A percentile compares a stretch with the other conserved stretches of the same genome.
phyloP scores from a whole-genome alignment of 140 eudicot genomes.

The Stevia rebaudiana region DNA sequence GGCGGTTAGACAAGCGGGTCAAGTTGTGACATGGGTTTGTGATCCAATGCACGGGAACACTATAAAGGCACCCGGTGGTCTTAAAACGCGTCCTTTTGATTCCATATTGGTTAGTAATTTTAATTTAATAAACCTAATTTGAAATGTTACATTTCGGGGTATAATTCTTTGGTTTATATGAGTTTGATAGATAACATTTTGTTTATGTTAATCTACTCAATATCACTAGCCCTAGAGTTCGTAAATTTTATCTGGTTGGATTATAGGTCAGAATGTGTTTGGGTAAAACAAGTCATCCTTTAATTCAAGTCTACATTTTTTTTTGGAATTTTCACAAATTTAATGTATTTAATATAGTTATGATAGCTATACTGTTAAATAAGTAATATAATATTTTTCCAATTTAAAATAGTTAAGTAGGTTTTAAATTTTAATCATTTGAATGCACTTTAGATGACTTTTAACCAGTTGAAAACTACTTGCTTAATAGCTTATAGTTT shows the following conservation, averaged over 20 bases:
- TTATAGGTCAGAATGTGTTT: not conserved
- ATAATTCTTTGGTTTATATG: not conserved
- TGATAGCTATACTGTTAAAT: not conserved
- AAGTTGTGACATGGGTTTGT: conserved; percentile 63
- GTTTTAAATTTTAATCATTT: not conserved
- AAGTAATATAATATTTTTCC: not conserved
- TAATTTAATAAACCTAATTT: not conserved
- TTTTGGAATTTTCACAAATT: not conserved
- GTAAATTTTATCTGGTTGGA: not conserved
- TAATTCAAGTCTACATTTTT: not conserved
- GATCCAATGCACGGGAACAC: conserved; percentile 82
- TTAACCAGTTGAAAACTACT: not conserved
- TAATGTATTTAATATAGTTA: too few relatives aligned
- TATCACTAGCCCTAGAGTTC: not conserved
- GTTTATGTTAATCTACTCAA: not conserved
- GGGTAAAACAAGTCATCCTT: not conserved
- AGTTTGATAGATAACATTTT: not conserved
- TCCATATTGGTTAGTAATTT: conserved; percentile 48
- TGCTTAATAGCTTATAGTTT: too few relatives aligned
- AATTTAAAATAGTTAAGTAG: not conserved
- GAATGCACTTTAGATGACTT: not conserved
- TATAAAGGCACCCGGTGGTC: conserved; percentile 63
- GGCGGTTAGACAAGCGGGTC: conserved; percentile 64
- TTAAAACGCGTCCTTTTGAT: conserved; percentile 65
- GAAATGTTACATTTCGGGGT: not conserved